Percentiles rank a stretch among this genome's conserved stretches.
Conservation (phyloP, 202 grass and related monocot genomes). For the Elaeis oleifera region DNA sequence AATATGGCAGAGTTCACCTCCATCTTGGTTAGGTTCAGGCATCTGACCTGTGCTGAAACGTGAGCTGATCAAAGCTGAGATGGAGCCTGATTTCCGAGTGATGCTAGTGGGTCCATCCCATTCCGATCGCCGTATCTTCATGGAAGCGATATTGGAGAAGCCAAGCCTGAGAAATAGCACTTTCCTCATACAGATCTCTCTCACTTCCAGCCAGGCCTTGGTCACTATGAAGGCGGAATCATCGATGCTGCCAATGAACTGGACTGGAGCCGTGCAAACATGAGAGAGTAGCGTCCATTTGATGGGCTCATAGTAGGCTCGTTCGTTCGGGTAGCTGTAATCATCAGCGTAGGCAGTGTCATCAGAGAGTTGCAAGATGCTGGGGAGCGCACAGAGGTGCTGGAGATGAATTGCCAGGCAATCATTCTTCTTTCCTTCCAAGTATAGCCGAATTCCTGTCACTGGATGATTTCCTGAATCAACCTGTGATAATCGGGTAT, state of each 20-base stretch:
- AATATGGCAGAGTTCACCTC: constrained; percentile 88
- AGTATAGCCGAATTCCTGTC: constrained; percentile 70
- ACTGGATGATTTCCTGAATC: constrained; percentile 61
- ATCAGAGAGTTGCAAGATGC: constrained; percentile 27
- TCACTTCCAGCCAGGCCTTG: constrained; percentile 73
- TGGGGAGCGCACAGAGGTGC: constrained; percentile 50
- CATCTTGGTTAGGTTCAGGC: constrained; percentile 24
- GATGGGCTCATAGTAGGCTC: constrained; percentile 51
- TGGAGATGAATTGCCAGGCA: constrained; percentile 70
- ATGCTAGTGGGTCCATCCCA: constrained; percentile 45
- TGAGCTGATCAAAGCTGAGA: constrained; percentile 41
- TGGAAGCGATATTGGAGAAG: constrained; percentile 64
- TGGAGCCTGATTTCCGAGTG: constrained; percentile 44
- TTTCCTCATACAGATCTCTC: constrained; percentile 60
- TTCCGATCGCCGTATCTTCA: constrained; percentile 77
- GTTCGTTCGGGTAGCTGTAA: constrained; percentile 24
- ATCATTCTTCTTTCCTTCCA: constrained; percentile 69
- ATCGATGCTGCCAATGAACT: constrained; percentile 50
- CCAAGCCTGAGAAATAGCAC: constrained; percentile 79
- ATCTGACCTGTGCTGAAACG: constrained; percentile 31
- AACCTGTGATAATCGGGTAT: constrained; percentile 23
- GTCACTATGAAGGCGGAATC: constrained; percentile 79
- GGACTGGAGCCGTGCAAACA: constrained; percentile 68
- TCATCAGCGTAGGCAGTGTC: constrained; percentile 23
- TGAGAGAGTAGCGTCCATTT: constrained; percentile 66